Base-by-base conservation (phyloP, 2,329 filamentous ascomycete species). In the Monosporascus sp. region DNA sequence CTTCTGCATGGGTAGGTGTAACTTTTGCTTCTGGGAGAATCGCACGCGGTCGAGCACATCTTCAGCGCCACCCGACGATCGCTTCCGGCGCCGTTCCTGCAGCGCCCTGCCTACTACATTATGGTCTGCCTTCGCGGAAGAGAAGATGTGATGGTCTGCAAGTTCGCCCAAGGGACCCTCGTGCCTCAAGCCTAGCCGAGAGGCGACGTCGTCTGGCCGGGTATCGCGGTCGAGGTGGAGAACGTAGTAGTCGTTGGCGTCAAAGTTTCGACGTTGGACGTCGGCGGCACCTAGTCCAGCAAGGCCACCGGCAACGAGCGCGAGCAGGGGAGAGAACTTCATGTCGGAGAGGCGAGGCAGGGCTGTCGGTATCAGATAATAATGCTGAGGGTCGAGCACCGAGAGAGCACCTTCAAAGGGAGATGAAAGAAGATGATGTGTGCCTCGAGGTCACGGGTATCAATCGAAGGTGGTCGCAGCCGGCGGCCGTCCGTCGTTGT, bases 241-340 rank as follows among this genome's bases (percentile, higher is more conserved):
- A 59, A 95, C 91, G 70, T 97, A 97, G 74, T 96, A 97, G 71
- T 99, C 93, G 72, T 91, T 84, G 40, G 81, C 78, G 49, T 88
- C 81, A 76, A 95, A 89, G 66, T 94, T 81, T 62, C 89, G 87
- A 58, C 78, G 74, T 49, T 77, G 74, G 45, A 83, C 69, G 51
- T 76, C 69, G 31, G 78, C 75, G 53, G 76, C 72, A 56, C 77
- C 70, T 65, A 78, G 64, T 55, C 70, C 72, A 55, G 78, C 73
- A 48, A 84, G 71, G 70, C 79, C 74, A 52, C 65, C 62, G 47
- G 62, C 58, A 35, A 78, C 69, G 49, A 83, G 73, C 69, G 78
- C 74, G 54, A 87, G 65, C 50, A 83, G 62, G 55, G 80, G 74
- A 55, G 72, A 65, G 58, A 76, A 60, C 71, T 76, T 82, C 80